Conservation (phyloP, 2,329 filamentous ascomycete species). For the Gyromitra esculenta region DNA sequence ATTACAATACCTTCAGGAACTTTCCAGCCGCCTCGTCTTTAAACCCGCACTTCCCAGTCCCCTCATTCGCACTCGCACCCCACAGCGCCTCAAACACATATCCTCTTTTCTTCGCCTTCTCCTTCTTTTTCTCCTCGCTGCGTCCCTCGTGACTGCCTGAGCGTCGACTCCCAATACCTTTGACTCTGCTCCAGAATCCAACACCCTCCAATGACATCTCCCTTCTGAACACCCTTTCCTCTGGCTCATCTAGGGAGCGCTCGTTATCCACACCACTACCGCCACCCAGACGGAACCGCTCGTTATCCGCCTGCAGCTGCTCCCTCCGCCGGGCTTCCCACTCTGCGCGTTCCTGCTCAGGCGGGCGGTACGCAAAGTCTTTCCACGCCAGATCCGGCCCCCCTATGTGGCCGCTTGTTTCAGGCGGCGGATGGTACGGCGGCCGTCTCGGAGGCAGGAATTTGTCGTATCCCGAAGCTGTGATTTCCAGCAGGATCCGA, state of each 20-base stretch:
- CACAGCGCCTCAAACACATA: constrained; percentile 53
- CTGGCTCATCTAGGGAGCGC: constrained; percentile 16
- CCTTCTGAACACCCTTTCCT: constrained; percentile 46
- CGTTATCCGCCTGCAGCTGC: constrained; percentile 3
- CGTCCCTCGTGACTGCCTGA: constrained; percentile 29
- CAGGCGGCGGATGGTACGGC: constrained; percentile 33
- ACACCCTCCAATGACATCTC: constrained; percentile 52
- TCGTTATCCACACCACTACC: neutral
- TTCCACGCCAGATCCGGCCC: constrained; percentile 35
- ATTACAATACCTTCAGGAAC: constrained; percentile 46
- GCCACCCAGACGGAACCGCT: constrained; percentile 1
- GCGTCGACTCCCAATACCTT: constrained; percentile 34
- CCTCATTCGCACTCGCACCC: constrained; percentile 28
- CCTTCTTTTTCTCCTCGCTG: constrained; percentile 19
- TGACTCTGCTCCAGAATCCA: constrained; percentile 51
- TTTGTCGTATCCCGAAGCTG: constrained; percentile 69
- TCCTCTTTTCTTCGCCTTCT: constrained; percentile 52
- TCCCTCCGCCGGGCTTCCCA: constrained; percentile 29
- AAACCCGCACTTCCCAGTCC: constrained; percentile 51
- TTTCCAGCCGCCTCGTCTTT: constrained; percentile 54
- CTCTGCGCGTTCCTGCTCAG: constrained; percentile 30
- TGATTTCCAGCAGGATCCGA: constrained; percentile 66
- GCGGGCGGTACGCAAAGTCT: constrained; percentile 38
- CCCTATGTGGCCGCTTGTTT: neutral
- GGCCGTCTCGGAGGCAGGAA: constrained; percentile 63